Evolutionary conservation across 2,329 filamentous ascomycete species (phyloP).

Genomic region (Lasiodiplodia hormozganensis): DNA sequence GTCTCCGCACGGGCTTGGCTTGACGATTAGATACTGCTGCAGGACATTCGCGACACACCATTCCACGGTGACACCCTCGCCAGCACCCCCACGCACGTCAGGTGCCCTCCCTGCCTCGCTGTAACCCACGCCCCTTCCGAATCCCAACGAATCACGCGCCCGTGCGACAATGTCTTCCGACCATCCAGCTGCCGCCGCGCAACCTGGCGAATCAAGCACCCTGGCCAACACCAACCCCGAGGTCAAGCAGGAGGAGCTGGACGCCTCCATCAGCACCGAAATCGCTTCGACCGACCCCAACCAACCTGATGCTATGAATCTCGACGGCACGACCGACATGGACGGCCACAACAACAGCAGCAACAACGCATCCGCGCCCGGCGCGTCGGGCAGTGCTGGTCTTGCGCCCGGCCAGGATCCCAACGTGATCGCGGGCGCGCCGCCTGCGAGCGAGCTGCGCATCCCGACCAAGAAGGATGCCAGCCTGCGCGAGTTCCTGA

Average conservation of each 20-base stretch:
- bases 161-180: constrained; percentile 24
- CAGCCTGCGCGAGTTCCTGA: constrained; percentile 88
- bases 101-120: constrained; percentile 19
- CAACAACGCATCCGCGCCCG: background rate
- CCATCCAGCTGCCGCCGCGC: constrained; percentile 14
- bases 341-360: constrained; percentile 33
- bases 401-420: constrained; percentile 39
- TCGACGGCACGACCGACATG: constrained; percentile 50
- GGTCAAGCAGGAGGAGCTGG: constrained; percentile 45
- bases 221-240: constrained; percentile 8
- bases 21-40: constrained; percentile 20
- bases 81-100: constrained; percentile 24
- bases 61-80: constrained; percentile 26
- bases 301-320: constrained; percentile 48
- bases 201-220: constrained; percentile 11
- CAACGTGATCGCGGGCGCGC: constrained; percentile 49
- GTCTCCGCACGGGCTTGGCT: background rate
- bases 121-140: background rate
- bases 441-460: constrained; percentile 61
- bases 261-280: constrained; percentile 51
- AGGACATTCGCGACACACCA: constrained; percentile 26
- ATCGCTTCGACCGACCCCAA: constrained; percentile 41
- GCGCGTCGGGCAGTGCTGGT: background rate
- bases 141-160: constrained; percentile 25
- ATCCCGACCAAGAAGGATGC: constrained; percentile 87